phyloP scores from a whole-genome alignment of 1,139 yeast species.

The Arxiozyma bovina region DNA sequence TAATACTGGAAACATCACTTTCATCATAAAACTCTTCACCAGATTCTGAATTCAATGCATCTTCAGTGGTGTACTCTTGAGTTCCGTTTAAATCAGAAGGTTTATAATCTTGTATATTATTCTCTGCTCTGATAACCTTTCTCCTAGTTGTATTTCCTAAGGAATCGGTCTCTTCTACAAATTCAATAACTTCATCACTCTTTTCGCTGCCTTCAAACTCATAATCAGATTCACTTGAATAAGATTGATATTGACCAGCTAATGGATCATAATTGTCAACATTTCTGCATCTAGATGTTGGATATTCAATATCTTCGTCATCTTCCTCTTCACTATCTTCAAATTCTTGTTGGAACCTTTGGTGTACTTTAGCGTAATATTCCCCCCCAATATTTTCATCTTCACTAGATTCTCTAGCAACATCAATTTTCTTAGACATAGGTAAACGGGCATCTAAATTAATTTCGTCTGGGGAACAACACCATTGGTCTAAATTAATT shows the following conservation, averaged over 20 bases:
- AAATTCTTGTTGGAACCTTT: constrained; percentile 27
- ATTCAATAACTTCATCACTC: constrained; percentile 19
- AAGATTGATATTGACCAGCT: constrained; percentile 15
- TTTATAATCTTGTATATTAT: constrained; percentile 11
- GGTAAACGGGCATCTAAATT: constrained; percentile 74
- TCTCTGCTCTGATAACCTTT: constrained; percentile 10
- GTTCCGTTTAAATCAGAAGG: constrained; percentile 6
- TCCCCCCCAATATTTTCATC: constrained; percentile 29
- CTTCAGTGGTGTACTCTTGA: constrained; percentile 2
- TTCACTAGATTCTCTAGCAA: constrained; percentile 24
- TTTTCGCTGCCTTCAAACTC: constrained; percentile 12
- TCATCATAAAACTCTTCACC: constrained; percentile 10
- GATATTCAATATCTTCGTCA: constrained; percentile 22
- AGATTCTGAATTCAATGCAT: constrained; percentile 3
- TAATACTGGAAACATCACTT: constrained; percentile 8
- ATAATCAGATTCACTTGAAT: constrained; percentile 7
- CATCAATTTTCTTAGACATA: constrained; percentile 52
- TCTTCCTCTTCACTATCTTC: constrained; percentile 29
- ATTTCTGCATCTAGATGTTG: constrained; percentile 8
- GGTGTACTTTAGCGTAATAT: constrained; percentile 26
- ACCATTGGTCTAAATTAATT: constrained; percentile 54
- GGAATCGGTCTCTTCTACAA: constrained; percentile 24
- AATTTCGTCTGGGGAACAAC: constrained; percentile 53
- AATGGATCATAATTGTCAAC: constrained; percentile 26
- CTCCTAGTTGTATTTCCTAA: constrained; percentile 25